phyloP scores from a whole-genome alignment of 768 basidiomycete species.

The Mrakia frigida region DNA sequence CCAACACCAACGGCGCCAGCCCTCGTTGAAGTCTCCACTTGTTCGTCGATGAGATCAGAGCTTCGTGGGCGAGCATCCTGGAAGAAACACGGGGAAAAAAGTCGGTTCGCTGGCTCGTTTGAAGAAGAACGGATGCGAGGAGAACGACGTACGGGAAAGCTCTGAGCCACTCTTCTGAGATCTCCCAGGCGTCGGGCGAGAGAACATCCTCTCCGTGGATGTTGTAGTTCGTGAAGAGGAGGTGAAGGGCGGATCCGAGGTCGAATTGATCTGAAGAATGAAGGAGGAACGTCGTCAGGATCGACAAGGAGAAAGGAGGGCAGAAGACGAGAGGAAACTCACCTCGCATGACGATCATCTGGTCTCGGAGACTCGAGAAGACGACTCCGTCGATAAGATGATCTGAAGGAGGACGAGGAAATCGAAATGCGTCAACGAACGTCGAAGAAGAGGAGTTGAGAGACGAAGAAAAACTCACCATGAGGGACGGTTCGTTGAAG shows the following conservation, averaged over 20 bases:
- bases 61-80: conserved; percentile 14
- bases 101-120: background rate
- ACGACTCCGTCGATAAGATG: conserved; percentile 28
- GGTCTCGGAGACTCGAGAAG: conserved; percentile 12
- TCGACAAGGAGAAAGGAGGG: background rate
- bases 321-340: background rate
- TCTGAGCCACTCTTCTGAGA: conserved; percentile 10
- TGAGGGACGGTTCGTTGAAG: conserved; percentile 27
- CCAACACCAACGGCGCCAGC: background rate
- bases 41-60: background rate
- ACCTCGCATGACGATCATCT: conserved; percentile 23
- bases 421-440: background rate
- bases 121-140: background rate
- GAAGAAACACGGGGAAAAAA: background rate
- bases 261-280: conserved; percentile 11
- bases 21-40: conserved; percentile 8
- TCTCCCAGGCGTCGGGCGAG: conserved; percentile 14
- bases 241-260: conserved; percentile 25
- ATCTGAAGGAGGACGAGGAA: background rate
- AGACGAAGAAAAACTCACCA: background rate
- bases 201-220: conserved; percentile 22
- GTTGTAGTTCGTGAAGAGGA: conserved; percentile 11
- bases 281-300: background rate
- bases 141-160: conserved; percentile 3
- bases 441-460: background rate